Conservation (phyloP, 768 basidiomycete genomes). For the Rhodotorula paludigena region DNA sequence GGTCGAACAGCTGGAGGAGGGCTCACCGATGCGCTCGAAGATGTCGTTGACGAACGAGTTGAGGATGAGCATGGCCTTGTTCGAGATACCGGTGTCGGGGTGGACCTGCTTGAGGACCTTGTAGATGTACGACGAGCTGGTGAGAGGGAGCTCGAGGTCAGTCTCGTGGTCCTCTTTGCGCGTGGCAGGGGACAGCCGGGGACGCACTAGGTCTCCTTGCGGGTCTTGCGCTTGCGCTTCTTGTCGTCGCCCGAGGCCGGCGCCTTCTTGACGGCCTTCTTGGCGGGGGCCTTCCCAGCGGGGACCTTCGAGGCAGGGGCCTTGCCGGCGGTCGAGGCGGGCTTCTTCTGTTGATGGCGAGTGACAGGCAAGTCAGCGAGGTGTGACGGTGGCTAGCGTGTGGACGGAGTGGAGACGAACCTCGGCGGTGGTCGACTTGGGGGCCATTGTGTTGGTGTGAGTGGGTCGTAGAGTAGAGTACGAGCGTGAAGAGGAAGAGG, state of each 20-base stretch:
- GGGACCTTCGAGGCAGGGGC: conserved; percentile 44
- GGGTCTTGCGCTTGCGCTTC: conserved; percentile 54
- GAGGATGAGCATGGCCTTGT: conserved; percentile 54
- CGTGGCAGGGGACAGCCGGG: background rate
- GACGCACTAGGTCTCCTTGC: conserved; percentile 72
- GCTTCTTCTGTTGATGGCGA: conserved; percentile 45
- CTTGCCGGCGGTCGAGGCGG: conserved; percentile 58
- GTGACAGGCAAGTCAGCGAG: background rate
- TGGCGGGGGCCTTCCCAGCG: conserved; percentile 39
- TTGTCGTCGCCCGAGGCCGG: conserved; percentile 49
- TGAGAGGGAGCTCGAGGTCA: background rate
- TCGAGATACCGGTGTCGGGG: conserved; percentile 98
- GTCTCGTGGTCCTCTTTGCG: conserved; percentile 46
- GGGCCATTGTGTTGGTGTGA: conserved; percentile 23
- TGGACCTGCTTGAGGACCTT: conserved; percentile 63
- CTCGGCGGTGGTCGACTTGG: conserved; percentile 34
- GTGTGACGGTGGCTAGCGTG: background rate
- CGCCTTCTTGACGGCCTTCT: conserved; percentile 43
- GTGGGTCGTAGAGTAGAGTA: conserved; percentile 48
- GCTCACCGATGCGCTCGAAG: conserved; percentile 52
- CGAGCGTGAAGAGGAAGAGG: background rate
- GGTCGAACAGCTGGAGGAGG: no score
- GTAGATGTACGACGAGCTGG: conserved; percentile 44
- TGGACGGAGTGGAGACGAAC: background rate
- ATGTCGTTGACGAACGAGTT: conserved; percentile 46